Evolutionary conservation across 805 yeast species (phyloP).

Genomic region (Yamadazyma takamatsuzukensis): DNA sequence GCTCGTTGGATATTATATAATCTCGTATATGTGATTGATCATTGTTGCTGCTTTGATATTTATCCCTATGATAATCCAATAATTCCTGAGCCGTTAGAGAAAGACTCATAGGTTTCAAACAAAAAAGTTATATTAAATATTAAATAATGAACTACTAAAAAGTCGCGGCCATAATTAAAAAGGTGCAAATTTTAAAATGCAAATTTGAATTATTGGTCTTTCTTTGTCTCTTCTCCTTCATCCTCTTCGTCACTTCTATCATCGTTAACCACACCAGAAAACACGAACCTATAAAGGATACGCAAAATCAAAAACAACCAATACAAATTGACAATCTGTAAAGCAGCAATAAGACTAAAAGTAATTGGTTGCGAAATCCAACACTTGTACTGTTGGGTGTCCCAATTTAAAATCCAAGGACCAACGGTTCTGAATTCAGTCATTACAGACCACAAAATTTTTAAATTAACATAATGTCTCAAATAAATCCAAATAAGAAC

Average conservation of each 20-base stretch:
- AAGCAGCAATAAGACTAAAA: slow-evolving; percentile 67
- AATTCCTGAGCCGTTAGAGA: slow-evolving; percentile 10
- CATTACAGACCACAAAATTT: slow-evolving; percentile 75
- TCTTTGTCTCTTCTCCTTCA: slow-evolving; percentile 35
- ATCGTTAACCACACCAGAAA: slow-evolving; percentile 59
- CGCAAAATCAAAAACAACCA: slow-evolving; percentile 85
- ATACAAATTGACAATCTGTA: slow-evolving; percentile 81
- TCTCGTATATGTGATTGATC: not conserved
- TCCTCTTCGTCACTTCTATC: slow-evolving; percentile 87
- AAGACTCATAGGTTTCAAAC: not conserved
- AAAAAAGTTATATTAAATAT: slow-evolving; percentile 1
- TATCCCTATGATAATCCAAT: slow-evolving; percentile 14
- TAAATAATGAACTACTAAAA: too few species aligned
- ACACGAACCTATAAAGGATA: slow-evolving; percentile 63
- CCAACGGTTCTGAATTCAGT: slow-evolving; percentile 90
- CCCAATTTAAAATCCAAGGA: slow-evolving; percentile 74
- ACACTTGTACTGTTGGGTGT: slow-evolving; percentile 91
- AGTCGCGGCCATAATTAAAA: too few species aligned
- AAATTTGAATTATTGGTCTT: slow-evolving; percentile 8
- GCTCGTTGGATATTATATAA: slow-evolving; percentile 3
- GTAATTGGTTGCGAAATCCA: slow-evolving; percentile 93
- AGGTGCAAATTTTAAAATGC: too few species aligned
- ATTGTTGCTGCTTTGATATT: slow-evolving; percentile 4
- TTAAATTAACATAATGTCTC: slow-evolving; percentile 82
- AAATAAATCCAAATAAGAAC: slow-evolving; percentile 77